Base-by-base conservation (phyloP, 345 rosid genomes). In the Carallia pectinifolia region DNA sequence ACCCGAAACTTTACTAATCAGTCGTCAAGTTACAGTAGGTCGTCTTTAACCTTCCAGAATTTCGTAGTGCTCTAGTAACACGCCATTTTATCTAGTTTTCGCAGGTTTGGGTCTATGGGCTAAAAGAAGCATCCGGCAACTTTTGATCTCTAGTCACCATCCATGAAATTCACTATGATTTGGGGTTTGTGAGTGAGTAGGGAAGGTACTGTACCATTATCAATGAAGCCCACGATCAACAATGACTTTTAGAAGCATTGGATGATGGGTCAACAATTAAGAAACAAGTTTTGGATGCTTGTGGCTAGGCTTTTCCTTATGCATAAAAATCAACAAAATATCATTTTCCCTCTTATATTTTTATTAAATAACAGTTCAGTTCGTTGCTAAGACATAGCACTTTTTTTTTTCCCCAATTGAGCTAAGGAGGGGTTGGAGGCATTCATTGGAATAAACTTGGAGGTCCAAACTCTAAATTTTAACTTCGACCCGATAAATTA, bases 211-310 rank as follows among this genome's bases (percentile, higher is more conserved):
- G 62, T 12, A 53, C 63, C 40, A 47, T 67, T 67, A 61, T 62
- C 58, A 30, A 13, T 33, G 30, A 9, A 50, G 38, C 72, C 66
- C 72, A 48, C 66, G 5, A 44, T 55, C 23, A 29, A 56, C 66
- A 27, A 33, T 23, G 56, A 48, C 37, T 72, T 76, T 76, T 80
- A 76, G 78, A 73, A 73, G 78, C 40, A 70, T 67, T 66, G 2
- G 58, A 50, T 58, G n/a, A 30, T 38, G 62, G 72, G 81, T 68
- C 79, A 71, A 70, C 81, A 79, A 55, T 61, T 23, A 53, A 64
- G 55, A 71, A 58, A 0, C 68, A 53, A 54, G 39, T 61, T 30
- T 64, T 73, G 85, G 61, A 59, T 71, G 65, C 27, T 60, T 67
- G 27, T 75, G 19, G 7, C 23, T 23, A 23, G 23, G 23, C 23